Conservation (phyloP, 2,329 filamentous ascomycete genomes). For the Alternaria viburni region DNA sequence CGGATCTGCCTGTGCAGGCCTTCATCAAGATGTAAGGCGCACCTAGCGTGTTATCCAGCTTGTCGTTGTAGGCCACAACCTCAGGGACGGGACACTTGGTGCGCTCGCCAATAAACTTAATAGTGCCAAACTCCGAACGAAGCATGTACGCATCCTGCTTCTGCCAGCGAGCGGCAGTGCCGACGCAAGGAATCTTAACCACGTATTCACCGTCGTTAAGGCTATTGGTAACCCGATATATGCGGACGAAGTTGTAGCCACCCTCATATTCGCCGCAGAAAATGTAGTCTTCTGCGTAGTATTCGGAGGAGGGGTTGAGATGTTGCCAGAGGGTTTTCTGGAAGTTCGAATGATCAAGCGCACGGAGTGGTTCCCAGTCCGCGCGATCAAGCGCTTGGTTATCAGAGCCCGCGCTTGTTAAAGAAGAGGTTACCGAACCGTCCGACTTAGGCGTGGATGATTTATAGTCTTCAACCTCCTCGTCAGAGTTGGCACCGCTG, state of each 20-base stretch:
- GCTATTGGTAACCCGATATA: background rate
- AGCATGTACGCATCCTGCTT: background rate
- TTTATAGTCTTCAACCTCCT: background rate
- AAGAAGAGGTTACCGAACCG: background rate
- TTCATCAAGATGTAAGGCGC: background rate
- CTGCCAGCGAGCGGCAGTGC: background rate
- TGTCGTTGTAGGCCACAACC: background rate
- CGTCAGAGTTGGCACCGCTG: background rate
- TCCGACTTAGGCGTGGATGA: background rate
- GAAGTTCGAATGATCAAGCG: background rate
- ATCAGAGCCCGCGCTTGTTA: background rate
- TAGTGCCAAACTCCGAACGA: background rate
- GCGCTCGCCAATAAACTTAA: background rate
- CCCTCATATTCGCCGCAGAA: background rate
- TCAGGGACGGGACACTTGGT: background rate
- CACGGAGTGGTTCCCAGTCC: background rate
- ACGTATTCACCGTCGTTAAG: background rate
- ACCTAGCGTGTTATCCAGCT: background rate
- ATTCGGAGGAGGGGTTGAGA: slow-evolving; percentile 1
- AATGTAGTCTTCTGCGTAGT: background rate
- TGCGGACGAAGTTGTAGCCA: background rate
- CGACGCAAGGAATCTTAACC: background rate
- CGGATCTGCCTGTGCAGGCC: background rate
- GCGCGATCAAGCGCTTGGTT: background rate
- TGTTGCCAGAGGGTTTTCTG: slow-evolving; percentile 15